Percentiles rank a stretch among this genome's conserved stretches.
Conservation (phyloP, 2,329 filamentous ascomycete species). For the Diaporthe amygdali region DNA sequence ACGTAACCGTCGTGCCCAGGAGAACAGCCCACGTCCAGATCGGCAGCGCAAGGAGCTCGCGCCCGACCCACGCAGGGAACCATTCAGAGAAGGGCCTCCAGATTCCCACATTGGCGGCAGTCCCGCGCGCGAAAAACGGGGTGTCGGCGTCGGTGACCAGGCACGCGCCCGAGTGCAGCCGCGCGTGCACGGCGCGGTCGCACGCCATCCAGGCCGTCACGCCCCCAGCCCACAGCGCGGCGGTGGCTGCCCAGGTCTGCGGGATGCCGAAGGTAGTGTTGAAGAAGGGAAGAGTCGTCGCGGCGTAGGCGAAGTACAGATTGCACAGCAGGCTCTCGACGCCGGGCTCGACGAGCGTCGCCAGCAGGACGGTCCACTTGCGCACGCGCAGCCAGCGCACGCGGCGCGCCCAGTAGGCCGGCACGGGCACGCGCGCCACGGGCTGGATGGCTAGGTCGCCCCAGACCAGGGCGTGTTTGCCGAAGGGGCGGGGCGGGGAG, state of each 20-base stretch:
- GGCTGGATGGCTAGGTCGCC: conserved; percentile 92
- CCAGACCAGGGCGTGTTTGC: conserved; percentile 83
- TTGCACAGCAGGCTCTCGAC: conserved; percentile 89
- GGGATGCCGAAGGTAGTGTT: conserved; percentile 56
- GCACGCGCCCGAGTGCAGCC: conserved; percentile 75
- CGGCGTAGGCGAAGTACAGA: conserved; percentile 77
- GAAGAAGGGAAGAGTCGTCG: conserved; percentile 75
- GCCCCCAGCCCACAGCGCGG: conserved; percentile 67
- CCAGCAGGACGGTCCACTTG: conserved; percentile 90
- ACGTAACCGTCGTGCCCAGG: conserved; percentile 85
- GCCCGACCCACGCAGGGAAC: conserved; percentile 81
- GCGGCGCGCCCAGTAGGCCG: conserved; percentile 78
- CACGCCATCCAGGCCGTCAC: conserved; percentile 74
- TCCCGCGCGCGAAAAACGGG: conserved; percentile 71
- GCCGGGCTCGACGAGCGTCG: conserved; percentile 90
- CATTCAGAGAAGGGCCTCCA: conserved; percentile 71
- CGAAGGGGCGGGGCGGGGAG: conserved; percentile 49
- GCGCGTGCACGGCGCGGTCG: conserved; percentile 76
- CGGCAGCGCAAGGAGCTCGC: conserved; percentile 82
- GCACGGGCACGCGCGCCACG: conserved; percentile 78
- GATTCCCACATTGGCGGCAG: conserved; percentile 36
- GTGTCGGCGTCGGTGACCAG: conserved; percentile 70
- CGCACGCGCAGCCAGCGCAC: conserved; percentile 90
- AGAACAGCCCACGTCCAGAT: conserved; percentile 92
- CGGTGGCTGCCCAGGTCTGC: conserved; percentile 72